Conservation (phyloP, 2,329 filamentous ascomycete species). For the Herpotrichia juniperi region DNA sequence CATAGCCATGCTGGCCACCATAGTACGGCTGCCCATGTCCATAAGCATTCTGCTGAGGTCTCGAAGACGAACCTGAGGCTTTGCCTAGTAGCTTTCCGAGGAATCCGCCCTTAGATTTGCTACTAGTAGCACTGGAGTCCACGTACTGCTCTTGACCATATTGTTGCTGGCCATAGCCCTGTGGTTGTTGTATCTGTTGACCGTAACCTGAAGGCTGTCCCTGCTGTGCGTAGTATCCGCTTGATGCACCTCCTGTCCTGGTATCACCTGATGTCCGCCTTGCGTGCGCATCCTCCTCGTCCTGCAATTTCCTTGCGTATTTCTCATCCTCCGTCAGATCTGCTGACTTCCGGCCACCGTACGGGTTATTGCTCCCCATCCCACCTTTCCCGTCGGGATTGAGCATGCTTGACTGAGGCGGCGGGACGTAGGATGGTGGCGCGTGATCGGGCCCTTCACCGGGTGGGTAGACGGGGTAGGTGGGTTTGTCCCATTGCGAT, state of each 20-base stretch:
- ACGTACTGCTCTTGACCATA: slow-evolving; percentile 32
- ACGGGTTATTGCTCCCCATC: slow-evolving; percentile 72
- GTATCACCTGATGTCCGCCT: slow-evolving; percentile 39
- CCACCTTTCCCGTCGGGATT: slow-evolving; percentile 53
- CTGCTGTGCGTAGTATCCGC: slow-evolving; percentile 53
- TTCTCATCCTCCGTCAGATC: slow-evolving; percentile 70
- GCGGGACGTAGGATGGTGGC: slow-evolving; percentile 70
- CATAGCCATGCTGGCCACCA: slow-evolving; percentile 33
- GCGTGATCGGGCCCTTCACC: slow-evolving; percentile 60
- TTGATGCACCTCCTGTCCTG: slow-evolving; percentile 55
- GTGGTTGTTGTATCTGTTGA: no score
- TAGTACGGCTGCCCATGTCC: slow-evolving; percentile 23
- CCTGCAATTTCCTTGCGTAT: slow-evolving; percentile 78
- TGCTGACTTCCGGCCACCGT: slow-evolving; percentile 42
- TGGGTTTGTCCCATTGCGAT: slow-evolving; percentile 90
- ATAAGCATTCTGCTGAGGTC: slow-evolving; percentile 32
- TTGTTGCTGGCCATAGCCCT: slow-evolving; percentile 12
- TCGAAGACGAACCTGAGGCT: slow-evolving; percentile 28
- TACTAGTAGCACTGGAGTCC: slow-evolving; percentile 31
- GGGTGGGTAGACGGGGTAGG: slow-evolving; percentile 66
- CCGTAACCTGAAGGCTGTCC: no score
- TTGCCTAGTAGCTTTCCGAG: slow-evolving; percentile 62
- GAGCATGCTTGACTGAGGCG: slow-evolving; percentile 48
- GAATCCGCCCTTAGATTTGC: slow-evolving; percentile 52
- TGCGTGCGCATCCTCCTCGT: slow-evolving; percentile 75